These are phyloP conservation scores for Limtongia smithiae DNA, from an alignment of 805 yeast genomes.

Conservation along the genomic window DNA sequence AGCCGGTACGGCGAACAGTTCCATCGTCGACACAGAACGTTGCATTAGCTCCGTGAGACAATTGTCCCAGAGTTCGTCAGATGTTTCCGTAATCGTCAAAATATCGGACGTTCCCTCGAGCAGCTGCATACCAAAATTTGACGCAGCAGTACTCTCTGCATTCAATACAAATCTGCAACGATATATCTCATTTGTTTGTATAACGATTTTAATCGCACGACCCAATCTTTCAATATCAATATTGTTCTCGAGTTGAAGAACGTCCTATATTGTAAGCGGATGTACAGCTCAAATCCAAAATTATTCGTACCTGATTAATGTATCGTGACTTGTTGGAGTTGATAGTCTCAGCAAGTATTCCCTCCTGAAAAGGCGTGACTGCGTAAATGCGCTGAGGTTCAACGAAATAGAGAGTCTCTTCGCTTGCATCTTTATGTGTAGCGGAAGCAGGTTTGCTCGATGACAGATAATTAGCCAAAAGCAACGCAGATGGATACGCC, in stretches of 20 bases:
- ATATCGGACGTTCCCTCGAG: neutral
- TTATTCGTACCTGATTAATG: slow-evolving; percentile 25
- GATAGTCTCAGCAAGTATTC: slow-evolving; percentile 23
- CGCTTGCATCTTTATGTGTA: too few relatives aligned
- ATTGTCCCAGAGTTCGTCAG: slow-evolving; percentile 4
- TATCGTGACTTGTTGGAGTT: slow-evolving; percentile 11
- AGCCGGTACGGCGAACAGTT: slow-evolving; percentile 11
- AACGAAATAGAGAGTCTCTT: too few relatives aligned
- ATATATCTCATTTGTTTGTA: slow-evolving; percentile 15
- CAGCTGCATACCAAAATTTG: slow-evolving; percentile 15
- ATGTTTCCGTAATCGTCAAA: neutral
- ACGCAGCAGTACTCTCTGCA: neutral
- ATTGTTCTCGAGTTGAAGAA: slow-evolving; percentile 5
- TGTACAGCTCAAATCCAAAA: too few relatives aligned
- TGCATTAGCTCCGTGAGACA: neutral
- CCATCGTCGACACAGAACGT: neutral
- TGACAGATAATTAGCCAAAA: slow-evolving; percentile 8
- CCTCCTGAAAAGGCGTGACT: slow-evolving; percentile 32
- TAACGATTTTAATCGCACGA: slow-evolving; percentile 15
- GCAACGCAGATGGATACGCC: slow-evolving; percentile 14
- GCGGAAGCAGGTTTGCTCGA: too few relatives aligned
- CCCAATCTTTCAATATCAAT: slow-evolving; percentile 13
- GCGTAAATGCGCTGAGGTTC: too few relatives aligned
- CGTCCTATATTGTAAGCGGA: too few relatives aligned
- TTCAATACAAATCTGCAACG: slow-evolving; percentile 4